Evolutionary conservation across 2,329 filamentous ascomycete species (phyloP).

Genomic region (Trichoderma citrinoviride): DNA sequence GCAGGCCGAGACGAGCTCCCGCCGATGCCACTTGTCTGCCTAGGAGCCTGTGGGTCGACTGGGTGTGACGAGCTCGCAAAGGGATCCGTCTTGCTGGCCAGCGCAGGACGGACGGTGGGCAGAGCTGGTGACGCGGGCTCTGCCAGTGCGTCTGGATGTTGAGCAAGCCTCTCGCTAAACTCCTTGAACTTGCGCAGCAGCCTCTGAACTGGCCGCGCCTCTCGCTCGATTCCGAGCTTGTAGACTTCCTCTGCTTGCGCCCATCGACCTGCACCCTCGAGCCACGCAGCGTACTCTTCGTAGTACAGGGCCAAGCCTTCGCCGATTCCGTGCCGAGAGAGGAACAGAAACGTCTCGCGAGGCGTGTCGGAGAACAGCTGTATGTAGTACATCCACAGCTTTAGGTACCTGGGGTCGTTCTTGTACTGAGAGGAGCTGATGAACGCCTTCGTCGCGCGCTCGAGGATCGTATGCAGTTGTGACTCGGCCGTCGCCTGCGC

Average conservation of each 20-base stretch:
- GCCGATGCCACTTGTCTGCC: constrained; percentile 46
- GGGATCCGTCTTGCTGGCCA: constrained; percentile 83
- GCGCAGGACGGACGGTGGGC: constrained; percentile 74
- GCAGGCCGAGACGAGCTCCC: constrained; percentile 59
- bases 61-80: constrained; percentile 60
- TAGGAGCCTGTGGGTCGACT: constrained; percentile 65
- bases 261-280: constrained; percentile 82
- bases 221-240: constrained; percentile 80
- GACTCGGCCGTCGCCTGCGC: constrained; percentile 89
- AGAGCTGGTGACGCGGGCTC: constrained; percentile 85
- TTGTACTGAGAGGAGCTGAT: constrained; percentile 83
- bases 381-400: constrained; percentile 93
- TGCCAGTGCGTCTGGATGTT: constrained; percentile 56
- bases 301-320: constrained; percentile 89
- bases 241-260: constrained; percentile 93
- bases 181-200: constrained; percentile 87
- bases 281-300: constrained; percentile 92
- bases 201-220: constrained; percentile 77
- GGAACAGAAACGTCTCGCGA: constrained; percentile 86
- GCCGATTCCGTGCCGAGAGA: constrained; percentile 84
- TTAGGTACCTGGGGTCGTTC: constrained; percentile 91
- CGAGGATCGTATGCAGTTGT: constrained; percentile 83
- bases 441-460: constrained; percentile 89
- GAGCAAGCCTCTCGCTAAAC: constrained; percentile 76
- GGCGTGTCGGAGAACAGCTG: constrained; percentile 89